These are phyloP conservation scores for Marasmius oreades DNA, from an alignment of 1,284 basidiomycete genomes.

Conservation along the genomic window DNA sequence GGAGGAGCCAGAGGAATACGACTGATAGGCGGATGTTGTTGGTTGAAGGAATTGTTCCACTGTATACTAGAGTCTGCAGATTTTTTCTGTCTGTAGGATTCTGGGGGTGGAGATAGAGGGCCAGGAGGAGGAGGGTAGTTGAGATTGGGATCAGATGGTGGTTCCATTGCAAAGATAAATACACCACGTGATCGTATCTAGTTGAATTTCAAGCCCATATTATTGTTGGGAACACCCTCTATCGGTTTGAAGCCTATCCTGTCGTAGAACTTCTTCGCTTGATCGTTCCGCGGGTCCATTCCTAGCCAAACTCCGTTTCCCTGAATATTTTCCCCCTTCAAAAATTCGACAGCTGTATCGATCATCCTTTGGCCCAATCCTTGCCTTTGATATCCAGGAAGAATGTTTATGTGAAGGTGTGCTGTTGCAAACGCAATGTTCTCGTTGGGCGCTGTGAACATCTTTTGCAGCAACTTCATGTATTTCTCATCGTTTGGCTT, in stretches of 20 bases:
- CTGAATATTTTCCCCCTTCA: conserved; percentile 42
- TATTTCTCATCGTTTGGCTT: conserved; percentile 49
- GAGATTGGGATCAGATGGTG: background rate
- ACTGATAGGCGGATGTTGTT: conserved; percentile 7
- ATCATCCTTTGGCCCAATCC: conserved; percentile 65
- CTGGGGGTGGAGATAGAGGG: background rate
- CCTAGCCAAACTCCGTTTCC: conserved; percentile 56
- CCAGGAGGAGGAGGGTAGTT: conserved; percentile 2
- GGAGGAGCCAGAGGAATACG: conserved; percentile 13
- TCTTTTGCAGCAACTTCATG: conserved; percentile 46
- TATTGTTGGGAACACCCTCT: conserved; percentile 41
- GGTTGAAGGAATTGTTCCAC: conserved; percentile 4
- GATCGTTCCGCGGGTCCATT: conserved; percentile 52
- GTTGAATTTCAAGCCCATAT: conserved; percentile 45
- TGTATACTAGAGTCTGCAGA: background rate
- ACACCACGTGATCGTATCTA: conserved; percentile 25
- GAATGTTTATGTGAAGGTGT: conserved; percentile 66
- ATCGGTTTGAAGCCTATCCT: conserved; percentile 52
- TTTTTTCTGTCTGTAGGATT: background rate
- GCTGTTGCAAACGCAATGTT: conserved; percentile 55
- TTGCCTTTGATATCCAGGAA: conserved; percentile 54
- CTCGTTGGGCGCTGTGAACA: conserved; percentile 40
- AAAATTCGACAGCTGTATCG: conserved; percentile 42
- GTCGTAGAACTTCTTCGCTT: conserved; percentile 56
- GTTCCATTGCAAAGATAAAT: background rate